Percentiles rank a stretch among this genome's conserved stretches.
These are phyloP conservation scores for Chrysoporthe puriensis DNA, from an alignment of 2,329 filamentous ascomycete species.

Conservation along the genomic window DNA sequence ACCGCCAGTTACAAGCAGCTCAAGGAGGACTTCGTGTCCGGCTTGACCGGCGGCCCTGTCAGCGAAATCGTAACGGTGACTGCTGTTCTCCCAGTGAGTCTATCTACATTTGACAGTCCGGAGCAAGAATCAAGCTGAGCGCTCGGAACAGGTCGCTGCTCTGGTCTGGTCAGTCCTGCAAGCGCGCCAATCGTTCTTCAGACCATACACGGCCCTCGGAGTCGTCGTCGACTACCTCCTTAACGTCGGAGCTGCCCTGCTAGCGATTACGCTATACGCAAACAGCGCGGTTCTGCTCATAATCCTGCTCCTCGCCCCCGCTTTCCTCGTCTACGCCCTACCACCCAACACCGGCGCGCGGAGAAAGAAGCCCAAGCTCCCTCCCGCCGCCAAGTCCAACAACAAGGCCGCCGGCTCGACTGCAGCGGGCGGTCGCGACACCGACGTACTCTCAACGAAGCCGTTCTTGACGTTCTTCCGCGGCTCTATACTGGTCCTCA, in stretches of 20 bases:
- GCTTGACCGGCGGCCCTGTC: slow-evolving; percentile 80
- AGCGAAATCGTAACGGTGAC: slow-evolving; percentile 87
- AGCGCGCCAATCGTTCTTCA: slow-evolving; percentile 81
- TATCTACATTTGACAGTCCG: slow-evolving; percentile 25
- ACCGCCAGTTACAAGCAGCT: slow-evolving; percentile 77
- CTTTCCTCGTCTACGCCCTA: slow-evolving; percentile 63
- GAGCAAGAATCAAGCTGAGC: slow-evolving; percentile 8
- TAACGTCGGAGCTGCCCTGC: slow-evolving; percentile 80
- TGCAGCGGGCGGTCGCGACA: slow-evolving; percentile 27
- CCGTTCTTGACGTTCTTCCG: slow-evolving; percentile 93
- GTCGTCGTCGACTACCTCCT: slow-evolving; percentile 83
- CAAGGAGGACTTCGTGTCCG: slow-evolving; percentile 96
- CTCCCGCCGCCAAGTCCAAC: slow-evolving; percentile 42
- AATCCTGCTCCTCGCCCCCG: slow-evolving; percentile 73
- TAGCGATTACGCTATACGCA: slow-evolving; percentile 85
- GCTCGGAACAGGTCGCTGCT: slow-evolving; percentile 66
- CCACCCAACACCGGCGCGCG: slow-evolving; percentile 47
- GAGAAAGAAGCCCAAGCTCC: slow-evolving; percentile 55
- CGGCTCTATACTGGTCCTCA: slow-evolving; percentile 87
- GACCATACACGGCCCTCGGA: slow-evolving; percentile 68
- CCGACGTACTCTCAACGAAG: slow-evolving; percentile 72
- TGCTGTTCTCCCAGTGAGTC: slow-evolving; percentile 78
- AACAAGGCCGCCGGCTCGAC: slow-evolving; percentile 34
- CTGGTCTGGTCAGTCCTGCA: slow-evolving; percentile 90
- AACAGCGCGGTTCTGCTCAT: slow-evolving; percentile 74